Evolutionary conservation across 1,284 basidiomycete species (phyloP).

Genomic region (Anthracocystis setariae): DNA sequence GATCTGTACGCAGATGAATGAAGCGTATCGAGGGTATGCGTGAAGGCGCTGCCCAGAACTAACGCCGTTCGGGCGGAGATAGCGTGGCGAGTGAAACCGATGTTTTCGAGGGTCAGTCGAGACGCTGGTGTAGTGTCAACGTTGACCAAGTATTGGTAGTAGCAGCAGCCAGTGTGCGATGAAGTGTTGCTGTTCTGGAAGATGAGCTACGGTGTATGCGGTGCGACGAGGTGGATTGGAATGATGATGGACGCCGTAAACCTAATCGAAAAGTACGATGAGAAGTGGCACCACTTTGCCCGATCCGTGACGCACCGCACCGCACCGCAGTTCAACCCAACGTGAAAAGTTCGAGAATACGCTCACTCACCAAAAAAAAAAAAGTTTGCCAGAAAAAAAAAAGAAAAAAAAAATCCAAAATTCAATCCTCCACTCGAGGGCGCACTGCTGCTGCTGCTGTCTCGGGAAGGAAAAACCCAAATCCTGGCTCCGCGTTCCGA

Average conservation of each 20-base stretch:
- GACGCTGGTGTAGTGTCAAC: neutral
- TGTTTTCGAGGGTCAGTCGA: neutral
- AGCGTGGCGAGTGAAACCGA: neutral
- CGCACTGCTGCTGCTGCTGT: neutral
- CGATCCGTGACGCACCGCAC: conserved; percentile 3
- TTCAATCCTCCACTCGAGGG: neutral
- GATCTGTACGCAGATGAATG: neutral
- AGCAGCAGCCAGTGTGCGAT: neutral
- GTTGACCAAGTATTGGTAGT: neutral
- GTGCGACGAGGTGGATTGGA: neutral
- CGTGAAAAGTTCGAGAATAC: neutral
- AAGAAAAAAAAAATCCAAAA: conserved; percentile 9
- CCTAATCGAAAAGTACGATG: neutral
- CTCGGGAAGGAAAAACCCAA: neutral
- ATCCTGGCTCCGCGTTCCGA: too few species aligned
- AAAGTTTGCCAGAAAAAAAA: conserved; percentile 3
- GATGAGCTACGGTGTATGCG: neutral
- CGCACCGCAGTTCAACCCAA: neutral
- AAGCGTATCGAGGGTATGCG: neutral
- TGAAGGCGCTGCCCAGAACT: neutral
- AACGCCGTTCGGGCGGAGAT: neutral
- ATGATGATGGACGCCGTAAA: neutral
- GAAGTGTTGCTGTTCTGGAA: conserved; percentile 3
- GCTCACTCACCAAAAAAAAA: neutral
- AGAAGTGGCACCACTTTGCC: neutral